Conservation (phyloP, 2,329 filamentous ascomycete genomes). For the Alternaria atra region DNA sequence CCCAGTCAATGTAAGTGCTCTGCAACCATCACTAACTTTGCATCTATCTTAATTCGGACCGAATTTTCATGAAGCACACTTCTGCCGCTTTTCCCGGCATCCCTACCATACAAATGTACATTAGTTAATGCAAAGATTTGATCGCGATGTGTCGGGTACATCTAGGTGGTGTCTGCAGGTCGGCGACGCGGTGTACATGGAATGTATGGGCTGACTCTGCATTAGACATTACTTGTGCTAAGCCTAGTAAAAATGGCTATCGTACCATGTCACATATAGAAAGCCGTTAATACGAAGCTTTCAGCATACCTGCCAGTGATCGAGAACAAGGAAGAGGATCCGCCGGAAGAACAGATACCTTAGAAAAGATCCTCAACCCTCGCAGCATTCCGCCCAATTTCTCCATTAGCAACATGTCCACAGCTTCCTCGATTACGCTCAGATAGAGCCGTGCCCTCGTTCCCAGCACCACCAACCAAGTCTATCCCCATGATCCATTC, state of each 20-base stretch:
- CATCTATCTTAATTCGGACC: background rate
- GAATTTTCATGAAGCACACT: background rate
- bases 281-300: background rate
- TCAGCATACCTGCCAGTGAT: background rate
- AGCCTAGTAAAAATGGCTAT: background rate
- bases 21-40: background rate
- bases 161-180: background rate
- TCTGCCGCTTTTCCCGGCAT: background rate
- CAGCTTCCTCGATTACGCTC: constrained; percentile 22
- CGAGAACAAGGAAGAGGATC: background rate
- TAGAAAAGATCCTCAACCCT: constrained; percentile 32
- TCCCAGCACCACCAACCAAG: constrained; percentile 28
- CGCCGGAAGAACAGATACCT: background rate
- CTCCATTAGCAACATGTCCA: constrained; percentile 25
- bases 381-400: constrained; percentile 15
- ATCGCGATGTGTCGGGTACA: background rate
- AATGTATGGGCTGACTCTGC: background rate
- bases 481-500: constrained; percentile 41
- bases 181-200: background rate
- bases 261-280: background rate
- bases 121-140: background rate
- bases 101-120: background rate
- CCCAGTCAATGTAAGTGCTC: background rate
- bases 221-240: constrained; percentile 1
- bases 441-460: background rate